Evolutionary conservation across 768 basidiomycete species (phyloP).

Genomic region (Lentinula boryana): DNA sequence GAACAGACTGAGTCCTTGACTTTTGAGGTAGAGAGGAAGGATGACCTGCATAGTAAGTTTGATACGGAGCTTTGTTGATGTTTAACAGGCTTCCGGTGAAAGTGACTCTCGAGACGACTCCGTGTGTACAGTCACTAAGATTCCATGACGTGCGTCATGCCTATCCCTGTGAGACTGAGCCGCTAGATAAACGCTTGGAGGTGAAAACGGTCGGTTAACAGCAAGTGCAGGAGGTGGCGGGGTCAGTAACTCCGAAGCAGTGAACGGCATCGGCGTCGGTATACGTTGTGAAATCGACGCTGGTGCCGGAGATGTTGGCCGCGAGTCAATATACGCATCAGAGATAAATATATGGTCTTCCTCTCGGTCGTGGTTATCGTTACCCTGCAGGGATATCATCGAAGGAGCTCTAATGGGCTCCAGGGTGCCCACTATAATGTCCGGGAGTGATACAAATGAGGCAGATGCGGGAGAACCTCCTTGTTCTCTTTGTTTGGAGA

Average conservation of each 20-base stretch:
- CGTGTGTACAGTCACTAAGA: not conserved
- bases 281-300: not conserved
- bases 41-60: not conserved
- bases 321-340: not conserved
- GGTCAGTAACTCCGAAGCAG: not conserved
- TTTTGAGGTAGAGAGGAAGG: not conserved
- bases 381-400: not conserved
- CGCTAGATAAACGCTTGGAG: not conserved
- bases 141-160: not conserved
- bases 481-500: not conserved
- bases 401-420: not conserved
- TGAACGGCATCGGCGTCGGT: not conserved
- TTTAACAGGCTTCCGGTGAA: not conserved
- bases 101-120: not conserved
- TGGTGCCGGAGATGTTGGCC: not conserved
- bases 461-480: no score
- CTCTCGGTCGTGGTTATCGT: not conserved
- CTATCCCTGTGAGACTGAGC: not conserved
- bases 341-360: slow-evolving; percentile 1
- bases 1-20: not conserved
- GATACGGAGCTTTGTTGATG: not conserved
- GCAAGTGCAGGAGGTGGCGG: not conserved
- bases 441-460: not conserved
- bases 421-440: not conserved
- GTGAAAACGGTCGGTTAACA: not conserved